A percentile compares a stretch with the other conserved stretches of the same genome.
These are phyloP conservation scores for Dactylella cylindrospora DNA, from an alignment of 2,329 filamentous ascomycete genomes.

Conservation along the genomic window DNA sequence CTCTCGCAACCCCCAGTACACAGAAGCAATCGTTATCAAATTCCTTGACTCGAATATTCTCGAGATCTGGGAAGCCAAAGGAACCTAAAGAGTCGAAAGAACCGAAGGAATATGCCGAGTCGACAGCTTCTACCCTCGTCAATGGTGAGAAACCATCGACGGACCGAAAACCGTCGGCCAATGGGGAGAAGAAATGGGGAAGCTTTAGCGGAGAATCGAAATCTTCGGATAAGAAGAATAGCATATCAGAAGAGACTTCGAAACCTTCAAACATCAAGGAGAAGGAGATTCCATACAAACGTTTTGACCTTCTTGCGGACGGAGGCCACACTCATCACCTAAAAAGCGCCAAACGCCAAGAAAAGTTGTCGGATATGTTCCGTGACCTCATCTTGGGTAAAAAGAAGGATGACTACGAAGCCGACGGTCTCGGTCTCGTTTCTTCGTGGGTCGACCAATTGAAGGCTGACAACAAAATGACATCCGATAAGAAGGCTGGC, in stretches of 20 bases:
- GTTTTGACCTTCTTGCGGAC: slow-evolving; percentile 63
- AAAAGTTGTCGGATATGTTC: slow-evolving; percentile 91
- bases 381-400: slow-evolving; percentile 78
- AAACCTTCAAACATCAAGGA: slow-evolving; percentile 13
- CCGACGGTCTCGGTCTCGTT: slow-evolving; percentile 83
- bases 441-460: slow-evolving; percentile 95
- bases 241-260: slow-evolving; percentile 25
- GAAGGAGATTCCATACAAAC: slow-evolving; percentile 31
- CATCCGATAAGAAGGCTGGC: slow-evolving; percentile 73
- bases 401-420: slow-evolving; percentile 67
- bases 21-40: slow-evolving; percentile 34
- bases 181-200: slow-evolving; percentile 13
- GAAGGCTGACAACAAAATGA: slow-evolving; percentile 78
- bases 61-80: slow-evolving; percentile 23
- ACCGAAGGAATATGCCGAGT: slow-evolving; percentile 1
- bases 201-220: slow-evolving; percentile 6
- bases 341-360: slow-evolving; percentile 85
- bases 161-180: slow-evolving; percentile 18
- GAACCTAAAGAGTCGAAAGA: neutral
- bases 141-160: slow-evolving; percentile 32
- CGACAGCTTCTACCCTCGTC: slow-evolving; percentile 19
- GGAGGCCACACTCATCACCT: slow-evolving; percentile 84
- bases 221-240: slow-evolving; percentile 20
- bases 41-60: slow-evolving; percentile 41
- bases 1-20: slow-evolving; percentile 24